Percentiles rank a stretch among this genome's conserved stretches.
These are phyloP conservation scores for Starmerella powellii DNA, from an alignment of 805 yeast species.

Conservation along the genomic window DNA sequence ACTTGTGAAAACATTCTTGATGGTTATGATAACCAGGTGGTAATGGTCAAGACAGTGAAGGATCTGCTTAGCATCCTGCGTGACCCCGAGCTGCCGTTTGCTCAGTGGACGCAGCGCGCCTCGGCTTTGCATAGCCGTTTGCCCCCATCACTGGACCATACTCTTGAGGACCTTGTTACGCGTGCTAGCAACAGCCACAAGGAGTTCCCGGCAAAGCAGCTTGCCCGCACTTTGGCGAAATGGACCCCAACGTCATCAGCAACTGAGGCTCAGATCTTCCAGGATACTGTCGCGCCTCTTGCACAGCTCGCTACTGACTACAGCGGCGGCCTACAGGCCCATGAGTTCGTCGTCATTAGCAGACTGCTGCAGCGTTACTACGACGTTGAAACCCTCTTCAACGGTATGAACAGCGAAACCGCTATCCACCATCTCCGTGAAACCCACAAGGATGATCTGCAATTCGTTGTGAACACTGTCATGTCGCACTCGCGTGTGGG, in stretches of 20 bases:
- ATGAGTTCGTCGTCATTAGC: constrained; percentile 69
- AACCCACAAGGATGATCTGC: constrained; percentile 63
- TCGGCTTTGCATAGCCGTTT: constrained; percentile 89
- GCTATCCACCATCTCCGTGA: constrained; percentile 81
- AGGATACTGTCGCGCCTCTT: constrained; percentile 59
- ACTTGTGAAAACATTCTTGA: constrained; percentile 67
- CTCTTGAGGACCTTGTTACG: constrained; percentile 52
- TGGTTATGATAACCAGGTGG: constrained; percentile 93
- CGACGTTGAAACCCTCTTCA: constrained; percentile 62
- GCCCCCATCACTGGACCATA: constrained; percentile 62
- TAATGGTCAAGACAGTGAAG: constrained; percentile 72
- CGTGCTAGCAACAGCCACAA: constrained; percentile 54
- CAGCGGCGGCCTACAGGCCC: constrained; percentile 63
- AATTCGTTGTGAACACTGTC: constrained; percentile 57
- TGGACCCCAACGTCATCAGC: constrained; percentile 42
- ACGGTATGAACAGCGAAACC: constrained; percentile 50
- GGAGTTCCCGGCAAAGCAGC: constrained; percentile 87
- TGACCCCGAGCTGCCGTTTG: constrained; percentile 74
- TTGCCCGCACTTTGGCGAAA: constrained; percentile 59
- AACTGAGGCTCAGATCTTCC: constrained; percentile 35
- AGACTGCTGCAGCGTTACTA: constrained; percentile 58
- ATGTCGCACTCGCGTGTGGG: constrained; percentile 89
- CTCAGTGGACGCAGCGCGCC: constrained; percentile 76
- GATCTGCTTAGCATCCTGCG: constrained; percentile 60
- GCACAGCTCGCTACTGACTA: constrained; percentile 58